Conservation (phyloP, 352 stramenopile species). For the Halophytophthora batemanensis region DNA sequence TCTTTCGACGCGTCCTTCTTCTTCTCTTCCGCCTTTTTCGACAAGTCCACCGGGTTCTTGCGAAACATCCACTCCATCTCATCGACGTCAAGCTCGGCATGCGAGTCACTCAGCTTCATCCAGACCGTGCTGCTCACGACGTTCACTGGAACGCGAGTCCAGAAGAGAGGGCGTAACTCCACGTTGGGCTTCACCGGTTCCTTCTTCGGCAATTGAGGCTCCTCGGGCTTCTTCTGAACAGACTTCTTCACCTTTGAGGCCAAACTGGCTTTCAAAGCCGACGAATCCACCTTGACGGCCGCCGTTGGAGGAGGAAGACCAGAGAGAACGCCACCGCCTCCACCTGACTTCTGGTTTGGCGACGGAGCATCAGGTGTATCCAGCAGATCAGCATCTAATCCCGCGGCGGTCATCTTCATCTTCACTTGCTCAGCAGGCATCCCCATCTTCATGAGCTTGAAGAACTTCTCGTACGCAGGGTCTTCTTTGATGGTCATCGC, state of each 20-base stretch:
- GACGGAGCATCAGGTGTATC: constrained; percentile 74
- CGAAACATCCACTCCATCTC: constrained; percentile 91
- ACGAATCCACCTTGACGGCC: constrained; percentile 67
- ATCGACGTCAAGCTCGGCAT: constrained; percentile 63
- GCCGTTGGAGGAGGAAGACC: constrained; percentile 60
- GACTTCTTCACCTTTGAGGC: constrained; percentile 41
- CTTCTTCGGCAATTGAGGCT: constrained; percentile 82
- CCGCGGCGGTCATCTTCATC: constrained; percentile 88
- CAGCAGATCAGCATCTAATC: constrained; percentile 58
- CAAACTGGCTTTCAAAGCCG: constrained; percentile 59
- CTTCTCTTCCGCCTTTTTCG: constrained; percentile 78
- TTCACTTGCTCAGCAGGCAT: constrained; percentile 91
- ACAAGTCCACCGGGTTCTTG: constrained; percentile 65
- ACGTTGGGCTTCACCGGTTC: constrained; percentile 84
- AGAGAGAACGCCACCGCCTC: constrained; percentile 30
- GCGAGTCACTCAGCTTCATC: constrained; percentile 79
- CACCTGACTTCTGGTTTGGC: constrained; percentile 48
- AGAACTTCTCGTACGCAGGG: constrained; percentile 93
- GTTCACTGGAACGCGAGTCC: constrained; percentile 84
- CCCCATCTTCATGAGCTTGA: constrained; percentile 92
- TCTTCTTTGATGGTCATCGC: constrained; percentile 90
- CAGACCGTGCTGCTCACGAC: constrained; percentile 85
- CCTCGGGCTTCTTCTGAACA: constrained; percentile 52
- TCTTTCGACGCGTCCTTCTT: constrained; percentile 64
- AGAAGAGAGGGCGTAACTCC: constrained; percentile 86